Base-by-base conservation (phyloP, 2,329 filamentous ascomycete genomes). In the Aureobasidium leucospermi region DNA sequence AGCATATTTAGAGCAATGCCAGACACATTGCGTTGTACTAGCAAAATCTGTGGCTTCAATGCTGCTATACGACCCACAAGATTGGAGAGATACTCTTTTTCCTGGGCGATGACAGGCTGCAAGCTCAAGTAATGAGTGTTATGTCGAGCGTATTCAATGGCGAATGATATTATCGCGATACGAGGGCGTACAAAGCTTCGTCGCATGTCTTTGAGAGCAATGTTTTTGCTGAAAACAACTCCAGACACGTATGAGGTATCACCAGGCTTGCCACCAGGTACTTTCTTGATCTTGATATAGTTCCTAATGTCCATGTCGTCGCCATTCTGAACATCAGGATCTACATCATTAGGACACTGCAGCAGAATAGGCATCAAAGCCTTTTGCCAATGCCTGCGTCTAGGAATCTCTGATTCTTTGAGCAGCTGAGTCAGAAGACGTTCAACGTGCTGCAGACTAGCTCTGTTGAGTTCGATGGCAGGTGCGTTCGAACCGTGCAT, bases 251-350 rank as follows among this genome's bases (percentile, higher is more conserved):
- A 99, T n/a, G 87, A 86, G 6, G 93, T 97, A 73, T 99, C 93
- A 28, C 89, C 86, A 16, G 93, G 92, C 64, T 83, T 87, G 15
- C 92, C 93, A 15, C 94, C 93, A 0, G 92, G 89, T 11, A 99
- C 94, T 70, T 95, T 96, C 71, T 99, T 99, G 32, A 99, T 76
- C 71, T 99, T 99, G 63, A 99, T 90, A 69, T 96, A 99, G 70
- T 97, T 92, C 3, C 94, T 84, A 61, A 99, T 94, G 70, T 99
- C 94, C 80, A 99, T 97, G 69, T 94, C 89, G 71, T 99, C 94
- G 31, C 91, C 92, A 59, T 85, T 83, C 60, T 91, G 87, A 46
- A 96, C 89, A 71, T 97, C 89, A 1, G 94, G 94, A 63, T 95
- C 88, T 3, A 99, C 92, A 69, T 97, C 94, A 65, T 96, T 91